Evolutionary conservation across 441 rosid genomes (phyloP).

Genomic region (Mallotus japonicus): DNA sequence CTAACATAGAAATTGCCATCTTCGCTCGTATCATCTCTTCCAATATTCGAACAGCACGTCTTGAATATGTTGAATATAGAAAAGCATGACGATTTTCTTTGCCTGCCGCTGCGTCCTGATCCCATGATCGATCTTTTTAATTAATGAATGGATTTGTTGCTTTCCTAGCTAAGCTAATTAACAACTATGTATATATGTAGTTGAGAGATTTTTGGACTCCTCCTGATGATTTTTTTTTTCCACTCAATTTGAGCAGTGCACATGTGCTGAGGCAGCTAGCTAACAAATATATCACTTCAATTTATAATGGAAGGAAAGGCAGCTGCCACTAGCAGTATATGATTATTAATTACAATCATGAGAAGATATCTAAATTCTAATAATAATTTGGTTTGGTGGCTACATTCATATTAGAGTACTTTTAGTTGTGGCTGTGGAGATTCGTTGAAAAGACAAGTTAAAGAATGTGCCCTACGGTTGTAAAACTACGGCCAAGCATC

Average conservation of each 20-base stretch:
- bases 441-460: conserved; percentile 20
- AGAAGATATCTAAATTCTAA: too few species aligned
- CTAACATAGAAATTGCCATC: conserved; percentile 41
- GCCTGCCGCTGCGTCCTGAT: conserved; percentile 42
- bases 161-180: too few species aligned
- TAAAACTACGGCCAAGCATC: conserved; percentile 31
- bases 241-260: neutral
- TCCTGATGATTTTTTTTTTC: neutral
- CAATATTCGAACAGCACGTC: conserved; percentile 46
- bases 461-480: conserved; percentile 13
- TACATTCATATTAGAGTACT: too few species aligned
- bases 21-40: conserved; percentile 55
- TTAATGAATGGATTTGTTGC: too few species aligned
- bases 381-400: too few species aligned
- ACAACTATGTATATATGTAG: too few species aligned
- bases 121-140: too few species aligned
- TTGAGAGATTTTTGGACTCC: too few species aligned
- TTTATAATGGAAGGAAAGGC: conserved; percentile 26
- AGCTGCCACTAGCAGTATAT: too few species aligned
- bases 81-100: conserved; percentile 47
- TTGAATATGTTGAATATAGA: conserved; percentile 49
- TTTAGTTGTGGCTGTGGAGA: conserved; percentile 5
- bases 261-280: neutral
- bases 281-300: conserved; percentile 7
- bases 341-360: too few species aligned